Base-by-base conservation (phyloP, 192 early-diverging fungal genomes). In the Entophlyctis helioformis region DNA sequence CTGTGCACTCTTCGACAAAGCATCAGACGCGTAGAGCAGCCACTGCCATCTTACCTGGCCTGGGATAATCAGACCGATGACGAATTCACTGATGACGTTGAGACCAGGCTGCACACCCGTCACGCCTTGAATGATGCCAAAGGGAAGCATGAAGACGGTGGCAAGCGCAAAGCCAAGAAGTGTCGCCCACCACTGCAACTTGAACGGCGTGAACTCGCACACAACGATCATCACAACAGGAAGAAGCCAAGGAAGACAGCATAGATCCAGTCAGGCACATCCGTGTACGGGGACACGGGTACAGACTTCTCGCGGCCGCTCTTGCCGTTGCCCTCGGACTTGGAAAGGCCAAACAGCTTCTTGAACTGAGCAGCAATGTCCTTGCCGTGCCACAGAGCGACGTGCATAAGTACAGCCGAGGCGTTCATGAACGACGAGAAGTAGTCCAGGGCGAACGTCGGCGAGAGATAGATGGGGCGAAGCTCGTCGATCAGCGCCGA, bases 1-100 rank as follows among this genome's bases (percentile, higher is more conserved):
- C n/a, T n/a, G n/a, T n/a, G n/a, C n/a, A n/a, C n/a, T n/a, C n/a
- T n/a, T n/a, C n/a, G n/a, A n/a, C n/a, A n/a, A n/a, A n/a, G n/a
- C n/a, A n/a, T n/a, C n/a, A n/a, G n/a, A n/a, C n/a, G n/a, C n/a
- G n/a, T n/a, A n/a, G n/a, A n/a, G n/a, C n/a, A n/a, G n/a, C n/a
- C n/a, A n/a, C n/a, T n/a, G n/a, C n/a, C n/a, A 68, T 4, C 72
- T 63, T 39, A 58, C 46, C 21, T 63, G 41, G 28, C 87, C 87
- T 2, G 87, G 87, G 35, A 76, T 58, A 4, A 80, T 67, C 44
- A 79, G 81, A 56, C 87, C 87, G 39, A 85, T 83, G 42, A 87
- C 72, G 50, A 85, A 81, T 62, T 89, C 83, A 33, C 84, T 86
- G 24, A 87, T 76, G 33, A 89, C 72, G 62, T 89, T 89, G 23